These are phyloP conservation scores for Scedosporium aurantiacum DNA, from an alignment of 2,329 filamentous ascomycete genomes.

Conservation along the genomic window DNA sequence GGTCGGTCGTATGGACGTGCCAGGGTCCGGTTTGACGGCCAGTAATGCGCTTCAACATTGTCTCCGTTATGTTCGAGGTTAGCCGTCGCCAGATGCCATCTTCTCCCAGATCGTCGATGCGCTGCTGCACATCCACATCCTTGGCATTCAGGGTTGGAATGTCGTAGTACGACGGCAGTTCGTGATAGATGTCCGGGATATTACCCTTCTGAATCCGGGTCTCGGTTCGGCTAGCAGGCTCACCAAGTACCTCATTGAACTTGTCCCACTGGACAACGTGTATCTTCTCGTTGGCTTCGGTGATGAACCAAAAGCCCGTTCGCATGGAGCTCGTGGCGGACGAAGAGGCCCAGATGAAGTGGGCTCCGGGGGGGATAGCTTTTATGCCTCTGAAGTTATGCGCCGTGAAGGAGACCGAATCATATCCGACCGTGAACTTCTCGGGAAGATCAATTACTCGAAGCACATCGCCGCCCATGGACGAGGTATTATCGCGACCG, in stretches of 20 bases:
- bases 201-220: constrained; percentile 31
- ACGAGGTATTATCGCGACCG: neutral
- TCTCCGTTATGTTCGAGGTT: constrained; percentile 34
- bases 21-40: constrained; percentile 31
- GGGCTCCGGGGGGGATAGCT: constrained; percentile 42
- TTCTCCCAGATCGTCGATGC: constrained; percentile 16
- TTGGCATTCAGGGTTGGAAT: constrained; percentile 16
- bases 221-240: constrained; percentile 32
- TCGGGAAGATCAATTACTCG: constrained; percentile 40
- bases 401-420: constrained; percentile 36
- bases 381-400: constrained; percentile 41
- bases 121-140: constrained; percentile 10
- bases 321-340: constrained; percentile 35
- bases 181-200: constrained; percentile 25
- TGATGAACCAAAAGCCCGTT: constrained; percentile 47
- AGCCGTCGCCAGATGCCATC: constrained; percentile 38
- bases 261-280: constrained; percentile 44
- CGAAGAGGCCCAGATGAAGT: constrained; percentile 49
- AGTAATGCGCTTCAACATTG: constrained; percentile 35
- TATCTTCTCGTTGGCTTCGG: constrained; percentile 21
- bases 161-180: constrained; percentile 34
- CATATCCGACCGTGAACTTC: constrained; percentile 41
- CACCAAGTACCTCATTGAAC: constrained; percentile 41
- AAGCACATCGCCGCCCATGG: constrained; percentile 35
- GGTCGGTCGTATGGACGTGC: constrained; percentile 43